Evolutionary conservation across 2,329 filamentous ascomycete species (phyloP).

Genomic region (Beauveria scarabaeidicola): DNA sequence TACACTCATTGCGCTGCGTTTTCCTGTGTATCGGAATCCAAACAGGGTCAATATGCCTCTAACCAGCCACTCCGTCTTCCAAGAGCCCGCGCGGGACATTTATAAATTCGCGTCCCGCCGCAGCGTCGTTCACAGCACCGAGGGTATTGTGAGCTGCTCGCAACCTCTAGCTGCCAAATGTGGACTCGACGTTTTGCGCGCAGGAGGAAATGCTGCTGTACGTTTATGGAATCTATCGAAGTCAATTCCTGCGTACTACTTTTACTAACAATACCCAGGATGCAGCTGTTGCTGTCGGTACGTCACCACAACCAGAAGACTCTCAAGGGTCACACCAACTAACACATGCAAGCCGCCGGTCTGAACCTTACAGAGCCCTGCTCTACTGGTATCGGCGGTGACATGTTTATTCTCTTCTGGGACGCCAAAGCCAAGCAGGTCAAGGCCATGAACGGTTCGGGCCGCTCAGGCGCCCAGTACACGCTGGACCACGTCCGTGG

Average conservation of each 20-base stretch:
- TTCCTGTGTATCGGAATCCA: background rate
- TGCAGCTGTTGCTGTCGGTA: conserved; percentile 88
- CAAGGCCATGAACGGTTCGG: conserved; percentile 83
- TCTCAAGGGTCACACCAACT: background rate
- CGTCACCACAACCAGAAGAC: conserved; percentile 20
- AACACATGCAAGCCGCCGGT: conserved; percentile 58
- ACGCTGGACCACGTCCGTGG: conserved; percentile 62
- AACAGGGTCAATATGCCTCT: conserved; percentile 34
- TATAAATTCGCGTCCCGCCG: conserved; percentile 67
- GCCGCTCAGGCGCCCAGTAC: conserved; percentile 63
- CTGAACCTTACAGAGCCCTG: conserved; percentile 90
- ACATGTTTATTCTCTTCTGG: conserved; percentile 95
- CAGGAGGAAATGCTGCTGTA: conserved; percentile 90
- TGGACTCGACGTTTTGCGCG: conserved; percentile 73
- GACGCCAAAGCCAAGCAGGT: conserved; percentile 75
- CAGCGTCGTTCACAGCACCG: conserved; percentile 87
- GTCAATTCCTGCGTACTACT: too few relatives aligned
- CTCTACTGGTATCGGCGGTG: conserved; percentile 90
- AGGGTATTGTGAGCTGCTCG: conserved; percentile 82
- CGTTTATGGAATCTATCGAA: conserved; percentile 25
- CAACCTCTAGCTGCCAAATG: conserved; percentile 86
- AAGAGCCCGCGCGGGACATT: conserved; percentile 40
- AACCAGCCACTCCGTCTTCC: conserved; percentile 37
- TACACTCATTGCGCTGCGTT: background rate
- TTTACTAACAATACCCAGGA: conserved; percentile 46